phyloP scores from a whole-genome alignment of 176 grass and related monocot genomes.

The Puccinellia tenuiflora region DNA sequence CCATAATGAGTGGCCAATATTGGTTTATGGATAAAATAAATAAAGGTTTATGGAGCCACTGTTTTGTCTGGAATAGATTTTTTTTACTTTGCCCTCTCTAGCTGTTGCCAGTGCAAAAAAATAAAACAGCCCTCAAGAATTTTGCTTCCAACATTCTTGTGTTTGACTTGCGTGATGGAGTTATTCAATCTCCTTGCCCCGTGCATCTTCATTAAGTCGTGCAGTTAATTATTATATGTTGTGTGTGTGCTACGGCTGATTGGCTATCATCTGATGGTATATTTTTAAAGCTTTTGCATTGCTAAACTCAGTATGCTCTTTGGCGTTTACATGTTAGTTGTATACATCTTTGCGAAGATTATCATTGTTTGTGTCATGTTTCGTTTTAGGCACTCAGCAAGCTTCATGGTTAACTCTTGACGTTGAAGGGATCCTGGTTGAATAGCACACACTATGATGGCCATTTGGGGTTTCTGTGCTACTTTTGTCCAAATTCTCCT shows the following conservation, averaged over 20 bases:
- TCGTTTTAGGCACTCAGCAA: neutral
- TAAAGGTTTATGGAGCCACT: too few relatives aligned
- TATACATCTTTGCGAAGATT: neutral
- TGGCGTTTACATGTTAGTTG: neutral
- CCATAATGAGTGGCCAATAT: too few relatives aligned
- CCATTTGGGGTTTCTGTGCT: neutral
- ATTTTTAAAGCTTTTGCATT: neutral
- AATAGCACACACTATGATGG: slow-evolving; percentile 25
- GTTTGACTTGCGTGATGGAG: neutral
- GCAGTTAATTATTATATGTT: neutral
- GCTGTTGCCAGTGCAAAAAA: neutral
- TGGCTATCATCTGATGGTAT: neutral
- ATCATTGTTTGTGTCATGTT: neutral
- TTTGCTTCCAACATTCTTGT: neutral
- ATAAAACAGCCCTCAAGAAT: neutral
- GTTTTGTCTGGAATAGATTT: neutral
- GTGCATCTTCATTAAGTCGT: neutral
- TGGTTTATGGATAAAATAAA: neutral
- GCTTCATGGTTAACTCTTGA: neutral
- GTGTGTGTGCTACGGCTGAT: neutral
- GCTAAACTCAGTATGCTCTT: neutral
- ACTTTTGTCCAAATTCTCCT: slow-evolving; percentile 5
- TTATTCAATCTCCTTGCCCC: neutral
- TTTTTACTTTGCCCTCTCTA: neutral
- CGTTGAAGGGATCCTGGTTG: neutral